phyloP scores from a whole-genome alignment of 148 eudicot genomes.

The Simmondsia chinensis region DNA sequence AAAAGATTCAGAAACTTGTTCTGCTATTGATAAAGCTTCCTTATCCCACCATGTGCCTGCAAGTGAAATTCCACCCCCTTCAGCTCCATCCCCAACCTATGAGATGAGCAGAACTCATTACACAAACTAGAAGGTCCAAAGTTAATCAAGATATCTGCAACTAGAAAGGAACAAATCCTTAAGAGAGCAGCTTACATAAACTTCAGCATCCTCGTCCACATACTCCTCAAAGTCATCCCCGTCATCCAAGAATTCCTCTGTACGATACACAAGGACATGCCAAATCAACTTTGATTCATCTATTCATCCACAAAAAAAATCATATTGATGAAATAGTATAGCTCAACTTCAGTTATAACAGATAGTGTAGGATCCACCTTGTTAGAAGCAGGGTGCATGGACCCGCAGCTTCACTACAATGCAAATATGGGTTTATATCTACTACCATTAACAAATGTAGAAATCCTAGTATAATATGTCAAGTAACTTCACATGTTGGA shows the following conservation, averaged over 20 bases:
- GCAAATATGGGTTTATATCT: no score
- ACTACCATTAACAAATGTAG: no score
- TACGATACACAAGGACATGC: conserved; percentile 7
- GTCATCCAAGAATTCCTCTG: conserved; percentile 42
- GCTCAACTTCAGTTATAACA: no score
- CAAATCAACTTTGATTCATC: not conserved
- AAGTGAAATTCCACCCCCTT: conserved; percentile 79
- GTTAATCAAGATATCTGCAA: conserved; percentile 4
- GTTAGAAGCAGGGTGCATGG: no score
- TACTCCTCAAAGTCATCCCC: conserved; percentile 49
- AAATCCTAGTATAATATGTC: no score
- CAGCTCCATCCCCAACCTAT: conserved; percentile 91
- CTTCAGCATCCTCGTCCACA: conserved; percentile 48
- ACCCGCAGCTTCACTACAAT: no score
- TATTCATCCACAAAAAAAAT: no score
- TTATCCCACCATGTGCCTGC: conserved; percentile 82
- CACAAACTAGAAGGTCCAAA: not conserved
- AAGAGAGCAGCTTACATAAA: conserved; percentile 31
- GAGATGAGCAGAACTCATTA: conserved; percentile 3
- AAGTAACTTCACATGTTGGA: no score
- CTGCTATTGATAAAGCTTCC: conserved; percentile 65
- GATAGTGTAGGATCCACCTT: no score
- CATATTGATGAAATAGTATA: no score
- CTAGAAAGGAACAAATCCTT: not conserved
- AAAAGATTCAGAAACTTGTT: conserved; percentile 49